Evolutionary conservation across 495 filamentous ascomycete genomes (phyloP).

Genomic region (Trichoderma parareesei): DNA sequence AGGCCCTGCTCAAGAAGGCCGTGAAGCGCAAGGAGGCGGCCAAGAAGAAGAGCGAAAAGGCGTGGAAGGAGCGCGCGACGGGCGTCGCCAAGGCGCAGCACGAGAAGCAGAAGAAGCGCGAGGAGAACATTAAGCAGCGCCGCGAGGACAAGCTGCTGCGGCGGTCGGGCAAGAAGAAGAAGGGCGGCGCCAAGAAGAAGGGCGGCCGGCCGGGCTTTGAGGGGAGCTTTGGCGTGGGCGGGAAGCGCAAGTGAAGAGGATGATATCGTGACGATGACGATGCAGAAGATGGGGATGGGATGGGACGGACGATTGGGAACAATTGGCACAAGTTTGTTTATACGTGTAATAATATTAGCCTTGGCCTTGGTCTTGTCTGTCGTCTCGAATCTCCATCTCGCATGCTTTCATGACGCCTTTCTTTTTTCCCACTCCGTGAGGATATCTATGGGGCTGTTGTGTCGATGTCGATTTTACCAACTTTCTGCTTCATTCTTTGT

Average conservation of each 20-base stretch:
- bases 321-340: background rate
- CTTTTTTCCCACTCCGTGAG: too few relatives aligned
- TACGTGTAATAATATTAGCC: too few relatives aligned
- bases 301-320: too few relatives aligned
- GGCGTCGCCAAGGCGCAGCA: conserved; percentile 68
- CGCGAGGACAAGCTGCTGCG: conserved; percentile 63
- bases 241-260: conserved; percentile 23
- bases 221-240: conserved; percentile 67
- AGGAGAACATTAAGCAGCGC: conserved; percentile 78
- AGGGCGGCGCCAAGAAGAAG: conserved; percentile 46
- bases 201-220: conserved; percentile 78
- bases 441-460: too few relatives aligned
- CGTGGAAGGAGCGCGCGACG: conserved; percentile 78
- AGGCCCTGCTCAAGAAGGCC: conserved; percentile 84
- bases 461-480: too few relatives aligned
- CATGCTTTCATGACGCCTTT: too few relatives aligned
- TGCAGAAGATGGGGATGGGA: too few relatives aligned
- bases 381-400: too few relatives aligned
- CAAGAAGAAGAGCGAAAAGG: conserved; percentile 83
- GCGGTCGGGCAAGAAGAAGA: conserved; percentile 56
- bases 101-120: conserved; percentile 76
- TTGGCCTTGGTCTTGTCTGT: too few relatives aligned
- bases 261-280: background rate
- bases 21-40: conserved; percentile 83
- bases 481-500: too few relatives aligned